Evolutionary conservation across 495 filamentous ascomycete species (phyloP).

Genomic region (Aspergillus wentii): DNA sequence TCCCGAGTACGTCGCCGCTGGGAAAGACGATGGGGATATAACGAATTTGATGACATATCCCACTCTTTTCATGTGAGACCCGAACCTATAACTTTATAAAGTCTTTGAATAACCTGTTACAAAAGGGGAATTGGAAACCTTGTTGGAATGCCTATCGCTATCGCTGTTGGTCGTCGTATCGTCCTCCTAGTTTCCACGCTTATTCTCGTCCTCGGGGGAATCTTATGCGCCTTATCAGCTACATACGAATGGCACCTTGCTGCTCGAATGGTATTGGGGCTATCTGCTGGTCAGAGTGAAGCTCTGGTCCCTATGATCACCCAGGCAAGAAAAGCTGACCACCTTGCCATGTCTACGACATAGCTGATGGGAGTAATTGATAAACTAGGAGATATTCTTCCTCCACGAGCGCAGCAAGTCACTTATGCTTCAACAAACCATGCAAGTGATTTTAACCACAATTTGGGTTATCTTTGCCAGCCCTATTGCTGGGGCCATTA

Average conservation of each 20-base stretch:
- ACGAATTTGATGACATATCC: constrained; percentile 30
- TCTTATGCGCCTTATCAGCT: constrained; percentile 15
- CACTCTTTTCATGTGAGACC: constrained; percentile 26
- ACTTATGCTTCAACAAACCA: constrained; percentile 27
- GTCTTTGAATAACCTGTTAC: too few species aligned
- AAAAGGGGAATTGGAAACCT: constrained; percentile 36
- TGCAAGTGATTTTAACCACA: constrained; percentile 23
- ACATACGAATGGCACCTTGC: constrained; percentile 24
- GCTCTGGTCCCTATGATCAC: constrained; percentile 36
- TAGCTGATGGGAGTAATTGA: too few species aligned
- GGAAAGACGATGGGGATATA: constrained; percentile 21
- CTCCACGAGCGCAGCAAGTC: constrained; percentile 28
- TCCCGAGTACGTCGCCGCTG: constrained; percentile 11
- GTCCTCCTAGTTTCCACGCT: constrained; percentile 27
- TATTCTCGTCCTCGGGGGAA: constrained; percentile 16
- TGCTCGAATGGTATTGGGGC: constrained; percentile 23
- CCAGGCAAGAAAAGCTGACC: too few species aligned
- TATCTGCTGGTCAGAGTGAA: constrained; percentile 29
- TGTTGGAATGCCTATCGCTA: constrained; percentile 35
- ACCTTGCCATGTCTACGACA: too few species aligned
- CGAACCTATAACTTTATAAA: neutral
- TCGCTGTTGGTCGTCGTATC: constrained; percentile 33
- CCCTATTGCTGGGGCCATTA: constrained; percentile 30
- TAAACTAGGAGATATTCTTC: constrained; percentile 34
- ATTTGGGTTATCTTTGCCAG: constrained; percentile 27